A percentile compares a stretch with the other conserved stretches of the same genome.
Evolutionary conservation across 371 early-diverging fungal species (phyloP).

Genomic region (Mucor saturninus): DNA sequence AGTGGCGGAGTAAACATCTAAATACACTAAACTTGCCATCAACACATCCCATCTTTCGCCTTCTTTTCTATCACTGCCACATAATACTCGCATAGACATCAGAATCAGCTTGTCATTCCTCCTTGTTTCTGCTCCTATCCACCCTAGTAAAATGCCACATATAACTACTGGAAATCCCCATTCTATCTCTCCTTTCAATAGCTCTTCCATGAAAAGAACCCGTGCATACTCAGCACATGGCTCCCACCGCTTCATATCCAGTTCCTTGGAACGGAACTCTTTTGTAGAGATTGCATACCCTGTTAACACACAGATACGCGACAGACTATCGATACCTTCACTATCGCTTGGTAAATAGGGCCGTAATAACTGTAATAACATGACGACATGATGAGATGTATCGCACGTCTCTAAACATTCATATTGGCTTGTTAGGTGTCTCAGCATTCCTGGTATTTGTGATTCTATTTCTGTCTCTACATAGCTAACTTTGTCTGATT

Average conservation of each 20-base stretch:
- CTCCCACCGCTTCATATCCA: slow-evolving; percentile 3
- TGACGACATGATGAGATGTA: slow-evolving; percentile 15
- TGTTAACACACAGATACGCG: slow-evolving; percentile 17
- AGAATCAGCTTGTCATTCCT: slow-evolving; percentile 15
- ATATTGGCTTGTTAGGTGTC: slow-evolving; percentile 20
- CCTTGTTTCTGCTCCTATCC: slow-evolving; percentile 13
- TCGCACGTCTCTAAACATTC: slow-evolving; percentile 3
- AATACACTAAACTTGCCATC: slow-evolving; percentile 21
- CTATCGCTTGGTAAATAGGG: neutral
- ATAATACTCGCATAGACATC: slow-evolving; percentile 20
- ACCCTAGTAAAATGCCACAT: slow-evolving; percentile 23
- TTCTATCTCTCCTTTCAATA: slow-evolving; percentile 8
- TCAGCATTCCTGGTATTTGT: slow-evolving; percentile 18
- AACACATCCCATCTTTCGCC: slow-evolving; percentile 22
- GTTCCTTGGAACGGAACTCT: neutral
- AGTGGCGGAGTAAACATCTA: slow-evolving; percentile 31
- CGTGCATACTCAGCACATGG: slow-evolving; percentile 19
- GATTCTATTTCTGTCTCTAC: slow-evolving; percentile 5
- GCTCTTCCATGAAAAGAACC: slow-evolving; percentile 9
- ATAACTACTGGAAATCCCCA: slow-evolving; percentile 18
- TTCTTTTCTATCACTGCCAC: neutral
- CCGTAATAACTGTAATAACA: slow-evolving; percentile 19
- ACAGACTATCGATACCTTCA: neutral
- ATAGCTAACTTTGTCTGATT: neutral
- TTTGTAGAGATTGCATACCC: slow-evolving; percentile 20